Conservation (phyloP, 805 yeast genomes). For the Wickerhamiella dianesei region DNA sequence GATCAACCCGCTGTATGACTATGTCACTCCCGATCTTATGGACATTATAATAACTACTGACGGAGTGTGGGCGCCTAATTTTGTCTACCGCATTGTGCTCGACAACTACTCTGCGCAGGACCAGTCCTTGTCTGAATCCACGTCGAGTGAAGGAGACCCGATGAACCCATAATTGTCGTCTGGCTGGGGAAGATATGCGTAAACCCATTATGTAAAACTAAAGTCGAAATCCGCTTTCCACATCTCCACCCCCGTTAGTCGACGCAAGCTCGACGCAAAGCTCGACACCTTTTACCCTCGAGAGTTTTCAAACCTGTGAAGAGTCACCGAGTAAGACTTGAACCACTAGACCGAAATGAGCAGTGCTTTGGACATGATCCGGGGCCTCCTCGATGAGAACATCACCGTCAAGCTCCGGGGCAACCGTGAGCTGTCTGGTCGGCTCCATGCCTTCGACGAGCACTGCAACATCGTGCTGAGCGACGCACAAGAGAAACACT, state of each 20-base stretch:
- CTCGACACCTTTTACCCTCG: not conserved
- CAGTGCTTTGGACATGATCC: slow-evolving; percentile 85
- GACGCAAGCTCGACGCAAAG: not conserved
- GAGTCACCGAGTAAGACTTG: not conserved
- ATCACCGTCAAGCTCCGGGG: slow-evolving; percentile 86
- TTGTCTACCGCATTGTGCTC: slow-evolving; percentile 85
- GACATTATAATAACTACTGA: slow-evolving; percentile 90
- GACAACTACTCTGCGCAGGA: slow-evolving; percentile 88
- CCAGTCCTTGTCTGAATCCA: slow-evolving; percentile 13
- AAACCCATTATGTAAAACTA: not conserved
- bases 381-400: slow-evolving; percentile 72
- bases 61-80: slow-evolving; percentile 95
- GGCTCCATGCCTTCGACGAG: slow-evolving; percentile 84
- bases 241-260: not conserved
- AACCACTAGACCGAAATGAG: slow-evolving; percentile 19
- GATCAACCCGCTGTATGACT: slow-evolving; percentile 80
- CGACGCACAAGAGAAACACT: slow-evolving; percentile 78
- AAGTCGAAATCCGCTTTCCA: not conserved
- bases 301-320: not conserved
- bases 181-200: too few relatives aligned
- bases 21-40: slow-evolving; percentile 84
- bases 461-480: slow-evolving; percentile 94
- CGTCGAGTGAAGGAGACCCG: too few relatives aligned
- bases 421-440: slow-evolving; percentile 82
- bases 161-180: too few relatives aligned